Evolutionary conservation across 2,329 filamentous ascomycete species (phyloP).

Genomic region (Hymenoscyphus fructigenus): DNA sequence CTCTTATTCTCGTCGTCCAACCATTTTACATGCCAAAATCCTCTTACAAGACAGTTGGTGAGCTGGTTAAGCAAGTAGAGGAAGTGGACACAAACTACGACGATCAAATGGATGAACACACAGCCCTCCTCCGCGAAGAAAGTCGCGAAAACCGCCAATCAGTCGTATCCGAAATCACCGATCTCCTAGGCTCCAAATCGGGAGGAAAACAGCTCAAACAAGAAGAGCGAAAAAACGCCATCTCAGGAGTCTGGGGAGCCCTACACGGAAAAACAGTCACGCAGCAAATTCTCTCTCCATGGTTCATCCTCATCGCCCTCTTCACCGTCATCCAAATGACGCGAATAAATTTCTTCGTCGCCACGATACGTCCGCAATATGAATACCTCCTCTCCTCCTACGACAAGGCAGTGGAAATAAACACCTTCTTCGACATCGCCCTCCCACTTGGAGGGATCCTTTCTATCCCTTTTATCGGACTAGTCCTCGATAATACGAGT

Average conservation of each 20-base stretch:
- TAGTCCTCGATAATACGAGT: slow-evolving; percentile 72
- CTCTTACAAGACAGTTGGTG: slow-evolving; percentile 82
- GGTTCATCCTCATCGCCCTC: slow-evolving; percentile 80
- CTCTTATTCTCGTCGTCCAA: slow-evolving; percentile 64
- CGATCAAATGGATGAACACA: slow-evolving; percentile 56
- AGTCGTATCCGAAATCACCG: slow-evolving; percentile 64
- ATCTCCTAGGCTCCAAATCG: slow-evolving; percentile 65
- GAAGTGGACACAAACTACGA: slow-evolving; percentile 45
- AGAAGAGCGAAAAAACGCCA: slow-evolving; percentile 68
- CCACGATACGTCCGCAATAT: slow-evolving; percentile 82
- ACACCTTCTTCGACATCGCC: slow-evolving; percentile 83
- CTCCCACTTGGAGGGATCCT: slow-evolving; percentile 79
- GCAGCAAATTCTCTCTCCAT: slow-evolving; percentile 74
- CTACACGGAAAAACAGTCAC: slow-evolving; percentile 71
- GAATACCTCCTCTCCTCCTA: slow-evolving; percentile 67
- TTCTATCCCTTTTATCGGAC: slow-evolving; percentile 83
- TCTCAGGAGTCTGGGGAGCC: slow-evolving; percentile 77
- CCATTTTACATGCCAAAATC: slow-evolving; percentile 69
- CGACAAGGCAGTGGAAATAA: slow-evolving; percentile 64
- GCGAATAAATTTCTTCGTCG: slow-evolving; percentile 90
- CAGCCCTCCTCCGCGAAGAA: slow-evolving; percentile 43
- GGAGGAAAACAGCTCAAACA: slow-evolving; percentile 62
- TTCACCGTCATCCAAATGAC: slow-evolving; percentile 76
- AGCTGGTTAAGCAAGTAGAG: slow-evolving; percentile 74
- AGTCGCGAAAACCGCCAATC: slow-evolving; percentile 44